phyloP scores from a whole-genome alignment of 2,329 filamentous ascomycete species.

The Xylaria arbuscula region DNA sequence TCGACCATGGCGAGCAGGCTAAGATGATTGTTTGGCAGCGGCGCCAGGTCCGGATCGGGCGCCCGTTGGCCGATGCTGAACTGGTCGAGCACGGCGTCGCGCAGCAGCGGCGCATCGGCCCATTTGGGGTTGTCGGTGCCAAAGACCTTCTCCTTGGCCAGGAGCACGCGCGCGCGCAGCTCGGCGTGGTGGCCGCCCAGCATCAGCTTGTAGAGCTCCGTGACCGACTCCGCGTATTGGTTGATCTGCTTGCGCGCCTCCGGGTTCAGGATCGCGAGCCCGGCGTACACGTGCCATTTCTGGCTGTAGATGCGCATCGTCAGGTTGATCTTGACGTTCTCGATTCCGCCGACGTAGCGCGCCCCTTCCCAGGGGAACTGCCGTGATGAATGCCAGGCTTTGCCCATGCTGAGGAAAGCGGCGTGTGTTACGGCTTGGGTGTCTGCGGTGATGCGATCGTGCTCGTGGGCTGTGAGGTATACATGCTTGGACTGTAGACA shows the following conservation, averaged over 20 bases:
- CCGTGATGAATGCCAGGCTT: constrained; percentile 93
- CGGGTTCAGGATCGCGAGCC: constrained; percentile 95
- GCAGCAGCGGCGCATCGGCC: constrained; percentile 74
- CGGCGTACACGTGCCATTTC: constrained; percentile 99
- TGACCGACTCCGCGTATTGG: constrained; percentile 92
- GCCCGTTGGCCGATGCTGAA: constrained; percentile 78
- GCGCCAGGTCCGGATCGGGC: constrained; percentile 44
- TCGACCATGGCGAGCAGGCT: constrained; percentile 96
- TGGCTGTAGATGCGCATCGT: constrained; percentile 97
- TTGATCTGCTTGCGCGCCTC: constrained; percentile 91
- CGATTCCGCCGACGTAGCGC: constrained; percentile 96
- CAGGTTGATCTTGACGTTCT: constrained; percentile 99
- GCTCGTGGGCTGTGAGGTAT: constrained; percentile 84
- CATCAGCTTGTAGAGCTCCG: constrained; percentile 97
- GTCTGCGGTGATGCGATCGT: constrained; percentile 97
- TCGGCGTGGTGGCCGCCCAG: constrained; percentile 83
- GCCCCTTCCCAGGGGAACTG: constrained; percentile 97
- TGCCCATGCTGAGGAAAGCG: constrained; percentile 96
- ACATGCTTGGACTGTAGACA: constrained; percentile 90
- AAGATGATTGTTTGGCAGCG: constrained; percentile 92
- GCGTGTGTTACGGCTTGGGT: constrained; percentile 98
- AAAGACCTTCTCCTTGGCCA: constrained; percentile 76
- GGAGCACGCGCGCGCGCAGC: constrained; percentile 75
- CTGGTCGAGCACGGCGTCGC: constrained; percentile 86
- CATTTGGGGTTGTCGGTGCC: constrained; percentile 63